Evolutionary conservation across 331 rosid genomes (phyloP).

Genomic region (Quercus tomentella): DNA sequence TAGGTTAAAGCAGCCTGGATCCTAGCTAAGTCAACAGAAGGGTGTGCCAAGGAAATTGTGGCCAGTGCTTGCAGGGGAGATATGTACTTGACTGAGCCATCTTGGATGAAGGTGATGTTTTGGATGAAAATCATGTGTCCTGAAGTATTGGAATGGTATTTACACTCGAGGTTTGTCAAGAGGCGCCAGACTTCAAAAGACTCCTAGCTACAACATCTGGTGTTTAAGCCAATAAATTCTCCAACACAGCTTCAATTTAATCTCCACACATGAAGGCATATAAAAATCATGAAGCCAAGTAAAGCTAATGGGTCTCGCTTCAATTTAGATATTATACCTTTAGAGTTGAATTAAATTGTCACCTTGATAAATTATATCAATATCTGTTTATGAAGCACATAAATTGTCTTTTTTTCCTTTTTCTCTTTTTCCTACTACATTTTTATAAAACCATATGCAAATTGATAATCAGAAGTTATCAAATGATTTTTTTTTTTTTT

Average conservation of each 20-base stretch:
- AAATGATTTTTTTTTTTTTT: too few species aligned
- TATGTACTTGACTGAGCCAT: slow-evolving; percentile 38
- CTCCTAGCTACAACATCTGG: background rate
- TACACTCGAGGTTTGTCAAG: background rate
- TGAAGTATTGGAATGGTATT: background rate
- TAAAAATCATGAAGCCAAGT: background rate
- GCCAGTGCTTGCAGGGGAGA: slow-evolving; percentile 48
- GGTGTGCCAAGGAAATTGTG: slow-evolving; percentile 42
- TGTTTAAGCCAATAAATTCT: background rate
- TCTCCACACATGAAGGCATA: background rate
- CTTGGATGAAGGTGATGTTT: slow-evolving; percentile 19
- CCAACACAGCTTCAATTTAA: background rate
- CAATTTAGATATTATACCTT: background rate
- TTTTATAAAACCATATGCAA: too few species aligned
- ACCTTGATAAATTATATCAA: too few species aligned
- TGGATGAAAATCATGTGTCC: slow-evolving; percentile 33
- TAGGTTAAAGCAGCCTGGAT: background rate
- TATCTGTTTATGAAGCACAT: too few species aligned
- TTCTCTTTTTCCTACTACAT: too few species aligned
- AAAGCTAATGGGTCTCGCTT: background rate
- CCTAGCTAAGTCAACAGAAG: slow-evolving; percentile 26
- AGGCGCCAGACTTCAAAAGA: background rate
- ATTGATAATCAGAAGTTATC: too few species aligned
- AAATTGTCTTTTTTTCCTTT: too few species aligned
- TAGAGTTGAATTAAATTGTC: too few species aligned